Evolutionary conservation across 2,329 filamentous ascomycete genomes (phyloP), one percentile per base, ranked within the genome.

Genomic region (Talaromyces verruculosus): DNA sequence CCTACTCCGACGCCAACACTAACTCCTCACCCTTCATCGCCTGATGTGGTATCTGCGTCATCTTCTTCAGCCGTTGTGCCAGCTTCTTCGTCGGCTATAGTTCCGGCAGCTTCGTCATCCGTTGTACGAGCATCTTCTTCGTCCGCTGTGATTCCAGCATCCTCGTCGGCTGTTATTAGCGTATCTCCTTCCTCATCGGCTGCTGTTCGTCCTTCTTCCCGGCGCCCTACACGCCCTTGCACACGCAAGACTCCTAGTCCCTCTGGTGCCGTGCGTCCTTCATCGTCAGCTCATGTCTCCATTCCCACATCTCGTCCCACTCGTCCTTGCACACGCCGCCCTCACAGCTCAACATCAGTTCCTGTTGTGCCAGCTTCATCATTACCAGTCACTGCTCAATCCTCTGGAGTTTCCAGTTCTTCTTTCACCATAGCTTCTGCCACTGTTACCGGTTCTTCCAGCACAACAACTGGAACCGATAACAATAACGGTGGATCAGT

Each of bases 1-100:
- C 28, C 49, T 7, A 47, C 61, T 17, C 61, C 61, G 35, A 63
- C 61, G 28, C 49, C 61, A n/a, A 63, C 47, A 5, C 49, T 25
- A 43, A 57, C 25, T 15, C 33, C 60, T 39, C n/a, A 7, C 3
- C 17, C 43, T 37, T 51, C 60, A 39, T 63, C 55, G 8, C 17
- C 22, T 30, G 15, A 22, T 30, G 37, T 47, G 13, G 25, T 7
- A n/a, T 19, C 58, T 33, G 15, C n/a, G 10, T 41, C 60, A 22
- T 62, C 60, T 8, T 62, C 60, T 15, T 62, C 60, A 15, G 60
- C 60, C n/a, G 30, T 25, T 35, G 30, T 28, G 6, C 15, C 22
- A 5, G 43, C 43, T 7, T 51, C 60, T 22, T 62, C 60, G 1
- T 51, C 60, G 13, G 60, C 43, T 37, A 15, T 25, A 15, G 19